Base-by-base conservation (phyloP, 352 stramenopile genomes). In the Ochromonadaceae sp. region DNA sequence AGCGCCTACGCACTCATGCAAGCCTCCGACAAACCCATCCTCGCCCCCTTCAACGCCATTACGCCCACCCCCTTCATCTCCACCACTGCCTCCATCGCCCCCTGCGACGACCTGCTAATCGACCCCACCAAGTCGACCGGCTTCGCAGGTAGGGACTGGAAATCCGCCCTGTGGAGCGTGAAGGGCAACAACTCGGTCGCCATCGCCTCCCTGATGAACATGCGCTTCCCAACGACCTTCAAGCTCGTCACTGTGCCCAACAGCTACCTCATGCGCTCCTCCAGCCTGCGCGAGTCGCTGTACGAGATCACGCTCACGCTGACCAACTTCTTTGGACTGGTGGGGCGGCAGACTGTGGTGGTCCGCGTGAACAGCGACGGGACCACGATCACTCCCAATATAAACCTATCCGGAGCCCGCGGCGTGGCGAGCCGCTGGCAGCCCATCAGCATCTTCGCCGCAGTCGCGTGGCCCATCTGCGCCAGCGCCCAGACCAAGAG, bases 301-400 rank as follows among this genome's bases (percentile, higher is more conserved):
- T 59, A 59, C 25, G 22, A 30, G 5, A 49, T 59, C 14, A 14
- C 49, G 5, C 25, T 59, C 7, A 17, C 7, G 7, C 9, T 59
- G 22, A 59, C 49, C 5, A 59, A 59, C 49, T 59, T 59, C 30
- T 59, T 59, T 22, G 49, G 5, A 43, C 7, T 5, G n/a, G n/a
- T n/a, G n/a, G n/a, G n/a, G n/a, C n/a, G n/a, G n/a, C n/a, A n/a
- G n/a, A n/a, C n/a, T n/a, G n/a, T n/a, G n/a, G n/a, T n/a, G n/a
- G n/a, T n/a, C n/a, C n/a, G n/a, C n/a, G n/a, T n/a, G n/a, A n/a
- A n/a, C n/a, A n/a, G n/a, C n/a, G n/a, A n/a, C n/a, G n/a, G n/a
- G n/a, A n/a, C n/a, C n/a, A 34, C 44, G 14, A 20, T 7, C 7
- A 52, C 34, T 7, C 52, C 52, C 3, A 22, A 60, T 32, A 39